These are phyloP conservation scores for Aspergillus nomiae DNA, from an alignment of 2,329 filamentous ascomycete genomes.

Conservation along the genomic window DNA sequence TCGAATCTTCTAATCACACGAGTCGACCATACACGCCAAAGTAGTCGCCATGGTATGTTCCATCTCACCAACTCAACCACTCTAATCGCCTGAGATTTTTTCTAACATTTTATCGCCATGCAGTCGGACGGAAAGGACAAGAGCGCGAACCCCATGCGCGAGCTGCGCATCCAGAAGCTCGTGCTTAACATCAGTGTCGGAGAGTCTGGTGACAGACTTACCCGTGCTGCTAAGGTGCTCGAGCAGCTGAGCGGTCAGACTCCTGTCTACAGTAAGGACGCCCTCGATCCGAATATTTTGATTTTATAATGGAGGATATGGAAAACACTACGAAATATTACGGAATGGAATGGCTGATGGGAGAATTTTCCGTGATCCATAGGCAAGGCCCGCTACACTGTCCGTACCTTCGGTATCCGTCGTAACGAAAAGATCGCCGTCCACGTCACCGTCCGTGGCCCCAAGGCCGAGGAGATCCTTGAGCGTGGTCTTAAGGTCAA, in stretches of 20 bases:
- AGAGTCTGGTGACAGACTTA: slow-evolving; percentile 99
- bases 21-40: slow-evolving; percentile 43
- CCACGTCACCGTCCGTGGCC: slow-evolving; percentile 98
- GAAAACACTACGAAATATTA: background rate
- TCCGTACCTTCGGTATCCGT: slow-evolving; percentile 99
- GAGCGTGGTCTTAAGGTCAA: slow-evolving; percentile 99
- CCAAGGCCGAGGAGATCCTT: slow-evolving; percentile 99
- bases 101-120: slow-evolving; percentile 33
- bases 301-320: background rate
- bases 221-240: slow-evolving; percentile 98
- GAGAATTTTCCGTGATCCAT: slow-evolving; percentile 28
- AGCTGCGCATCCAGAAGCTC: slow-evolving; percentile 99
- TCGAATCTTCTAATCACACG: slow-evolving; percentile 34
- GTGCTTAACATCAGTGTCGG: slow-evolving; percentile 99
- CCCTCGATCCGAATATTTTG: slow-evolving; percentile 32
- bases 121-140: slow-evolving; percentile 74
- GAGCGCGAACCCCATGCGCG: slow-evolving; percentile 97
- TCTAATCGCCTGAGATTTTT: background rate
- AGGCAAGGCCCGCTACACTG: slow-evolving; percentile 99
- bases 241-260: slow-evolving; percentile 99
- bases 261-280: slow-evolving; percentile 88
- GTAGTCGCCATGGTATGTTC: slow-evolving; percentile 53
- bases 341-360: slow-evolving; percentile 18
- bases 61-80: slow-evolving; percentile 9
- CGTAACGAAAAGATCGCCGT: slow-evolving; percentile 99